Conservation (phyloP, 805 yeast species). For the Wickerhamiella qilinensis region DNA sequence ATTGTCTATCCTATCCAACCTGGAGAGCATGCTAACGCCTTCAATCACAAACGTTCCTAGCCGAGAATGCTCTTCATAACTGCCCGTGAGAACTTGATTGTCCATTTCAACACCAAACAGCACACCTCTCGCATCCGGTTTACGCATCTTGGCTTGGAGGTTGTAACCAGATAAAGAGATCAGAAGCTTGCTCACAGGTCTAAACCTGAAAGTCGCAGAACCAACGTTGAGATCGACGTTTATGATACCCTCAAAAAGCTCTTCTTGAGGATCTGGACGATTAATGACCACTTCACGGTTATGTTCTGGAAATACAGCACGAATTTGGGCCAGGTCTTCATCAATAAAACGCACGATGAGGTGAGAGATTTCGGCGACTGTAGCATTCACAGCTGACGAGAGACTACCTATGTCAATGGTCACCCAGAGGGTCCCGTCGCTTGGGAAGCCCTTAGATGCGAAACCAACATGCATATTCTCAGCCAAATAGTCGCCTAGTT, state of each 20-base stretch:
- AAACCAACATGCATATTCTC: constrained; percentile 11
- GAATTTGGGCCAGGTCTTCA: constrained; percentile 6
- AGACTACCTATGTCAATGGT: constrained; percentile 7
- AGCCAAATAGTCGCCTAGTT: constrained; percentile 12
- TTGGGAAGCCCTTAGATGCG: constrained; percentile 5
- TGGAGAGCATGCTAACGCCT: constrained; percentile 1
- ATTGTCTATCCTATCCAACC: constrained; percentile 6
- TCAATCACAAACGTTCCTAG: constrained; percentile 2
- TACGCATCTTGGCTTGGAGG: constrained; percentile 1
- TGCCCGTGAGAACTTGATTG: constrained; percentile 1
- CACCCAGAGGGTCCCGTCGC: constrained; percentile 9
- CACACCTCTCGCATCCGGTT: constrained; percentile 3
- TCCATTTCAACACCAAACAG: constrained; percentile 3
- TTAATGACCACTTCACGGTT: neutral
- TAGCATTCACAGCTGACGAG: constrained; percentile 9
- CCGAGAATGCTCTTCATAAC: neutral
- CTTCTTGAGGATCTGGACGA: neutral
- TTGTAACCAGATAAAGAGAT: constrained; percentile 2
- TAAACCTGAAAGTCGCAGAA: constrained; percentile 2
- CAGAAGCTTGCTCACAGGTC: neutral
- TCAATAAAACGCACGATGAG: constrained; percentile 6
- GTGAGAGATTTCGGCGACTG: constrained; percentile 4
- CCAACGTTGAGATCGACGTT: constrained; percentile 2
- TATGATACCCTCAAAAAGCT: neutral
- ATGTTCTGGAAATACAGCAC: neutral